A percentile compares a stretch with the other conserved stretches of the same genome.
These are phyloP conservation scores for Pleurotus giganteus DNA, from an alignment of 768 basidiomycete genomes.

Conservation along the genomic window DNA sequence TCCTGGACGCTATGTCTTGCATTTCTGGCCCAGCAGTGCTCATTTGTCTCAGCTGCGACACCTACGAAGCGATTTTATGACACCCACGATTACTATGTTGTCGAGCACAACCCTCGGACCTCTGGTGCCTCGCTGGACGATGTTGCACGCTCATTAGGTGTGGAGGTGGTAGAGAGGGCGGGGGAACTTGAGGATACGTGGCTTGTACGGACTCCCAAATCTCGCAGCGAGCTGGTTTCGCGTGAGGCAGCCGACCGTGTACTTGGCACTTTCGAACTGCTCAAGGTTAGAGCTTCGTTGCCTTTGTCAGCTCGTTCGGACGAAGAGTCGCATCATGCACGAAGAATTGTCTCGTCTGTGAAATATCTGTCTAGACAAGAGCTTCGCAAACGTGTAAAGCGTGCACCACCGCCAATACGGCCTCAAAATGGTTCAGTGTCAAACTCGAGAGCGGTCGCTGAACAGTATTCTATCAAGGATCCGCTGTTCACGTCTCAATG, in stretches of 20 bases:
- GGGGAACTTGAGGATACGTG: constrained; percentile 83
- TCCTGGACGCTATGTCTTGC: constrained; percentile 28
- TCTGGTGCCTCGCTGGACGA: constrained; percentile 54
- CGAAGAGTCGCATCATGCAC: constrained; percentile 34
- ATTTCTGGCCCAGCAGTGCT: constrained; percentile 28
- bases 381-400: constrained; percentile 67
- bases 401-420: constrained; percentile 63
- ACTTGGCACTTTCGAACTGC: constrained; percentile 42
- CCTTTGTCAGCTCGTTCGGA: constrained; percentile 38
- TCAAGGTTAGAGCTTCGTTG: constrained; percentile 36
- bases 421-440: constrained; percentile 32
- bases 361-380: constrained; percentile 61
- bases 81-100: constrained; percentile 80
- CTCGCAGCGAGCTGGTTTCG: constrained; percentile 20
- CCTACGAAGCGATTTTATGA: constrained; percentile 55
- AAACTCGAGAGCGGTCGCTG: constrained; percentile 47
- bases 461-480: constrained; percentile 69
- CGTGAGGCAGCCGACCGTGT: constrained; percentile 45
- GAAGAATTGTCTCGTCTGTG: constrained; percentile 54
- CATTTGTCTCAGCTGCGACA: constrained; percentile 24
- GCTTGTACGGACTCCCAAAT: constrained; percentile 67
- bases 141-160: constrained; percentile 58
- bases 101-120: constrained; percentile 57
- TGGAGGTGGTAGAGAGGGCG: constrained; percentile 85
- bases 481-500: constrained; percentile 86